Base-by-base conservation (phyloP, 371 early-diverging fungal genomes). In the Rhizopus stolonifer region DNA sequence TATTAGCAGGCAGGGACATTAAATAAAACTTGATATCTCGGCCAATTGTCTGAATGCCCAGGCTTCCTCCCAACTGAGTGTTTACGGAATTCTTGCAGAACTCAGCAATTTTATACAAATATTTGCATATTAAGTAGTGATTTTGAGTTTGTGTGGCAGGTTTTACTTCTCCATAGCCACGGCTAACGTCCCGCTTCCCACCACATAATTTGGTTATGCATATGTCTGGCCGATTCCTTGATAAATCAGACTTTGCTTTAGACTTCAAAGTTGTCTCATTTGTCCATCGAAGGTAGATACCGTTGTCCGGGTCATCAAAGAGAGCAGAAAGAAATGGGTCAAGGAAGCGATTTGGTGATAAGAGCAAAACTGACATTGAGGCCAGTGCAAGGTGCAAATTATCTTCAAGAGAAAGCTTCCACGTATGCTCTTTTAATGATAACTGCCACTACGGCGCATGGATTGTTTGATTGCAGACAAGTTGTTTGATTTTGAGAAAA, bases 21-120 rank as follows among this genome's bases (percentile, higher is more conserved):
- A 47, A 11, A 32, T 47, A 47, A 19, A 47, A 47, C 17, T 18
- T 32, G 18, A 51, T 29, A n/a, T 18, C 25, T 51, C 51, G 40
- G 17, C 51, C 51, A 26, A 40, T 42, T 6, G 25, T 39, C 25
- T 51, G 51, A 54, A 57, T 46, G 15, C 49, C 60, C 18, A 60
- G 43, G 19, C 49, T 50, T 29, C 40, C 54, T 34, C 14, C 3
- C 34, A 34, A 34, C 14, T 34, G 34, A 3, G 4, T 4, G 43
- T 60, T 46, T 15, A 54, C 23, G 19, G 51, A 50, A 38, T 54
- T 29, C 31, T 60, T 60, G 33, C 54, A 54, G 39, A 54, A 54
- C 31, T 32, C 49, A 22, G 50, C 60, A 43, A 54, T 46, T 24
- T 50, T 49, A 26, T 54, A 25, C 17, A 53, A 36, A 43, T 53